These are phyloP conservation scores for Huntiella decipiens DNA, from an alignment of 2,329 filamentous ascomycete species.

Conservation along the genomic window DNA sequence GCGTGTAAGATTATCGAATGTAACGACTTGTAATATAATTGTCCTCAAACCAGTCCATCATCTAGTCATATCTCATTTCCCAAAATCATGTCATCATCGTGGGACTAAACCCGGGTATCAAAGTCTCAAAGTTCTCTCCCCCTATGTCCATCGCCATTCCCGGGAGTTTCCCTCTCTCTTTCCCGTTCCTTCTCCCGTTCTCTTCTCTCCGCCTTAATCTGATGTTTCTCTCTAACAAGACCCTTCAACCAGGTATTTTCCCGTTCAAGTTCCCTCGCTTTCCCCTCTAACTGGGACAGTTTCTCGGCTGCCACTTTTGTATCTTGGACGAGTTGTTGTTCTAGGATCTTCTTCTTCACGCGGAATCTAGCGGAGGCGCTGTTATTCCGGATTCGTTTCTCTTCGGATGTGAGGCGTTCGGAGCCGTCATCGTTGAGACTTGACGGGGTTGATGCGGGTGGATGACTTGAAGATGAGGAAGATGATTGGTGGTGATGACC, in stretches of 20 bases:
- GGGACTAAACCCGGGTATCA: not conserved
- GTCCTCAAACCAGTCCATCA: no score
- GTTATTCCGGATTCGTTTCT: slow-evolving; percentile 49
- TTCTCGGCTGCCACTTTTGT: slow-evolving; percentile 45
- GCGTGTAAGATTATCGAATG: no score
- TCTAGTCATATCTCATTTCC: no score
- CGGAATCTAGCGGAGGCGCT: slow-evolving; percentile 48
- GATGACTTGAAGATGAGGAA: not conserved
- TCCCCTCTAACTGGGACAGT: slow-evolving; percentile 35
- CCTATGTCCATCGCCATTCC: not conserved
- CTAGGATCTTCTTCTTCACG: slow-evolving; percentile 51
- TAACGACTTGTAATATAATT: no score
- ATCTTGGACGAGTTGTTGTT: slow-evolving; percentile 39
- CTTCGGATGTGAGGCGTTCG: slow-evolving; percentile 25
- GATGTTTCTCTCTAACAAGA: slow-evolving; percentile 34
- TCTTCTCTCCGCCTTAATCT: not conserved
- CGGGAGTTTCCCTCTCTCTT: not conserved
- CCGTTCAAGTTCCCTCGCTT: slow-evolving; percentile 35
- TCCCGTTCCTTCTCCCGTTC: not conserved
- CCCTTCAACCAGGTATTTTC: slow-evolving; percentile 44
- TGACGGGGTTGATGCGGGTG: not conserved
- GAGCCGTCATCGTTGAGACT: not conserved
- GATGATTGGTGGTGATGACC: not conserved
- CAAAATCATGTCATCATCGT: no score
- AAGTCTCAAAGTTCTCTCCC: not conserved